These are phyloP conservation scores for Nematodospora anomalae DNA, from an alignment of 1,139 yeast species.

Conservation along the genomic window DNA sequence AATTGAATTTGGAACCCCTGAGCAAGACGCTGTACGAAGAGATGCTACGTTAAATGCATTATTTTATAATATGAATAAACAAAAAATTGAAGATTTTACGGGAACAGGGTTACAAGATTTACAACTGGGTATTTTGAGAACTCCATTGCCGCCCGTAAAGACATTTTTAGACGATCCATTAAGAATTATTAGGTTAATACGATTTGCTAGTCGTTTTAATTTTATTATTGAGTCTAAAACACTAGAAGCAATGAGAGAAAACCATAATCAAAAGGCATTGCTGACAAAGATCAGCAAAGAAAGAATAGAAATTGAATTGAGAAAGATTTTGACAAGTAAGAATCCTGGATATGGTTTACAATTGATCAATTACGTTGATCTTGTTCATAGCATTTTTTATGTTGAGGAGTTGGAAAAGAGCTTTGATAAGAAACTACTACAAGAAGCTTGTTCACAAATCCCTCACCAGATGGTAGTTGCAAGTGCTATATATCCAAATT, in stretches of 20 bases:
- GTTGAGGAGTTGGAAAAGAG: conserved; percentile 30
- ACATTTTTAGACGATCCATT: conserved; percentile 94
- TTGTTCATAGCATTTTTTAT: conserved; percentile 61
- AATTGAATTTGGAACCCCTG: conserved; percentile 80
- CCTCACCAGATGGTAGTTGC: conserved; percentile 21
- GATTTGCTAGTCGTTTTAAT: conserved; percentile 81
- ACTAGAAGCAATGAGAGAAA: conserved; percentile 62
- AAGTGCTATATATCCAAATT: conserved; percentile 23
- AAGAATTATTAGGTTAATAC: conserved; percentile 75
- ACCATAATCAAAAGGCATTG: conserved; percentile 58
- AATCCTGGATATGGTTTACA: conserved; percentile 67
- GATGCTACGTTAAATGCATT: conserved; percentile 94
- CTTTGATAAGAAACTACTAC: conserved; percentile 17
- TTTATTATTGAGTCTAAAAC: conserved; percentile 65
- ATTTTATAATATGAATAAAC: conserved; percentile 74
- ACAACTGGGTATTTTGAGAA: conserved; percentile 66
- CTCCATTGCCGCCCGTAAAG: conserved; percentile 81
- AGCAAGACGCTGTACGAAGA: conserved; percentile 86
- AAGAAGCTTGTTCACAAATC: conserved; percentile 11
- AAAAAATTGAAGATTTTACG: conserved; percentile 81
- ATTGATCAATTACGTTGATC: conserved; percentile 53
- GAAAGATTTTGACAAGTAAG: conserved; percentile 65
- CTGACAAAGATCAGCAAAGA: conserved; percentile 81
- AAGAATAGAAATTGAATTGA: conserved; percentile 84
- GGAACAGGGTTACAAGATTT: conserved; percentile 72